A percentile compares a stretch with the other conserved stretches of the same genome.
phyloP scores from a whole-genome alignment of 2,329 filamentous ascomycete species.

The Colletotrichum tanaceti region DNA sequence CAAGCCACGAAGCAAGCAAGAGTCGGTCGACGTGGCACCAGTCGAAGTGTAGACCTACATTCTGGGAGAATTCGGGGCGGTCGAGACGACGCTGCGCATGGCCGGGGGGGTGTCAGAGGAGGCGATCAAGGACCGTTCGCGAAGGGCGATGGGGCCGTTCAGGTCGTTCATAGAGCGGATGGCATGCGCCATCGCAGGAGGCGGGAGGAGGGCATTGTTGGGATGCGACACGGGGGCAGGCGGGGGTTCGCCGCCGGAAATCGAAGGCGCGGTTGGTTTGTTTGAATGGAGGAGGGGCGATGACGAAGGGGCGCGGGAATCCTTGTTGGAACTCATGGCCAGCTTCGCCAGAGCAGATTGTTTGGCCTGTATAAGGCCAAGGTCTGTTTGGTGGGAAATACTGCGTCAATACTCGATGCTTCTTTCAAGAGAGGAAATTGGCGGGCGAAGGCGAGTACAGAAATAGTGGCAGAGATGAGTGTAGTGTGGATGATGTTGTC shows the following conservation, averaged over 20 bases:
- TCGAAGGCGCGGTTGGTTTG: conserved; percentile 15
- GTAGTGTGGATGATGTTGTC: not conserved
- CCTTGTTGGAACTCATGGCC: conserved; percentile 56
- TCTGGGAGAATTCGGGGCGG: conserved; percentile 68
- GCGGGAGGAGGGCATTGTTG: conserved; percentile 46
- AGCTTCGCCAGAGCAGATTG: conserved; percentile 57
- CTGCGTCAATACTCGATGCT: conserved; percentile 19
- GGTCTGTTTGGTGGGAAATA: conserved; percentile 38
- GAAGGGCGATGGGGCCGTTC: conserved; percentile 48
- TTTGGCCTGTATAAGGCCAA: conserved; percentile 50
- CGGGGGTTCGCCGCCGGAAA: conserved; percentile 39
- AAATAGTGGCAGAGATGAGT: not conserved
- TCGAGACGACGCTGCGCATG: conserved; percentile 67
- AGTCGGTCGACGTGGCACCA: conserved; percentile 5
- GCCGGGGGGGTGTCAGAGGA: conserved; percentile 64
- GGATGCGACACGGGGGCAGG: conserved; percentile 46
- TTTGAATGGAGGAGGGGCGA: conserved; percentile 48
- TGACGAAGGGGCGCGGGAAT: conserved; percentile 34
- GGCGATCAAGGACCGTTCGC: conserved; percentile 44
- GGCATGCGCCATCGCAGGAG: conserved; percentile 54
- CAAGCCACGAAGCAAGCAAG: conserved; percentile 20
- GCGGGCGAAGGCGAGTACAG: not conserved
- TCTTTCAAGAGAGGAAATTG: not conserved
- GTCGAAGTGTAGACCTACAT: conserved; percentile 59
- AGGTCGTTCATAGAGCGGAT: conserved; percentile 57